A percentile compares a stretch with the other conserved stretches of the same genome.
phyloP scores from a whole-genome alignment of 176 grass and related monocot species.

The Eragrostis nindensis region DNA sequence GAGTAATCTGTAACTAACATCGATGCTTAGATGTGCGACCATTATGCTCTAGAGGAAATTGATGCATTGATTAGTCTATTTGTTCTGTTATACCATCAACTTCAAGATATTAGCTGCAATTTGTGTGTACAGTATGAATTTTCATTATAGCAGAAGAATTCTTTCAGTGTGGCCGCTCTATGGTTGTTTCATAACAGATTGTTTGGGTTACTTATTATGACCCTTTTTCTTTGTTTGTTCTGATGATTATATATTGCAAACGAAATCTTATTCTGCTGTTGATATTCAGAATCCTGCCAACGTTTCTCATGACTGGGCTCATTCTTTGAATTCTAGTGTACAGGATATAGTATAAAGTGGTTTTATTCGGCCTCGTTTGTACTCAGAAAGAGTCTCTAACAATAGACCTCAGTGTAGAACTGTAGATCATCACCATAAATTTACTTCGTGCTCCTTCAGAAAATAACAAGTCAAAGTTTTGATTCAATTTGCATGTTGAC shows the following conservation, averaged over 20 bases:
- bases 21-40: background rate
- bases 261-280: background rate
- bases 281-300: background rate
- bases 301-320: background rate
- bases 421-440: background rate
- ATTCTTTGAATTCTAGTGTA: background rate
- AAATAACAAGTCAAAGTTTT: background rate
- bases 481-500: conserved; percentile 19
- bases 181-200: background rate
- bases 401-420: background rate
- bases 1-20: background rate
- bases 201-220: background rate
- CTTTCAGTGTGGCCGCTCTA: background rate
- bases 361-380: background rate
- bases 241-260: background rate
- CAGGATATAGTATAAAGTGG: background rate
- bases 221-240: background rate
- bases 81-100: background rate
- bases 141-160: background rate
- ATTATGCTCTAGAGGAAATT: background rate
- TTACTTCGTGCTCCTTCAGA: background rate
- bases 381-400: background rate
- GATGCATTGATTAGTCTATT: background rate
- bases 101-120: background rate
- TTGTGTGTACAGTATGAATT: background rate